Evolutionary conservation across 768 basidiomycete genomes (phyloP), one percentile per base, ranked within the genome.

Genomic region (Lyophyllum semitale): DNA sequence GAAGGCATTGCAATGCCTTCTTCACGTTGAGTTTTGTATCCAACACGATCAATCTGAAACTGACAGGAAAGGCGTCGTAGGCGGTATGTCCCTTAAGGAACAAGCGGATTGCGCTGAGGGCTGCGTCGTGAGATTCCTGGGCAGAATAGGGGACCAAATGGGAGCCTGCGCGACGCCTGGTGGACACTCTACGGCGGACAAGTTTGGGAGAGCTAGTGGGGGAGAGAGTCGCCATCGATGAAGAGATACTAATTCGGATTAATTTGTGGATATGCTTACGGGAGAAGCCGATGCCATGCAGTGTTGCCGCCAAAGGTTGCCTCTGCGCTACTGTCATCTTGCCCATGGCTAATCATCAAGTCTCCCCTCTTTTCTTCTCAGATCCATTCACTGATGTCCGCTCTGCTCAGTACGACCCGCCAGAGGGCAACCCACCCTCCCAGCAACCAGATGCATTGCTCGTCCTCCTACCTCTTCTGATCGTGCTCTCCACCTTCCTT

Each of bases 41-140:
- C 53, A 99, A 84, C 23, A 98, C 95, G 68, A 99, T 98, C 65
- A 98, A 81, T 63, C 96, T 82, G 75, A 95, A 99, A 72, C 87
- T 91, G 75, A 98, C 93, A 23, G 97, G 97, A 65, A 99, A 95
- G 29, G 96, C 94, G 72, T 98, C 96, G 75, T 98, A 99, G 61
- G 88, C 87, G 17, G 87, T 91, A 65, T 92, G 85, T 54, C 88
- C 83, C 64, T 84, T 89, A 74, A 98, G 86, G 73, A 94, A 92
- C 48, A 73, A 73, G 48, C 96, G 82, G 65, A 99, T 94, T 52
- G 81, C 74, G 54, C 75, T 67, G 54, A 93, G 70, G 23, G 89
- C 88, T 5, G 79, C 73, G 56, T 91, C 83, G 66, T 93, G 90
- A n/a, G 77, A 71, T 40, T 91, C 89, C 53, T 77, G 73, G 8